Evolutionary conservation across 257 asterid genomes (phyloP).

Genomic region (Solanum lycopersicoides): DNA sequence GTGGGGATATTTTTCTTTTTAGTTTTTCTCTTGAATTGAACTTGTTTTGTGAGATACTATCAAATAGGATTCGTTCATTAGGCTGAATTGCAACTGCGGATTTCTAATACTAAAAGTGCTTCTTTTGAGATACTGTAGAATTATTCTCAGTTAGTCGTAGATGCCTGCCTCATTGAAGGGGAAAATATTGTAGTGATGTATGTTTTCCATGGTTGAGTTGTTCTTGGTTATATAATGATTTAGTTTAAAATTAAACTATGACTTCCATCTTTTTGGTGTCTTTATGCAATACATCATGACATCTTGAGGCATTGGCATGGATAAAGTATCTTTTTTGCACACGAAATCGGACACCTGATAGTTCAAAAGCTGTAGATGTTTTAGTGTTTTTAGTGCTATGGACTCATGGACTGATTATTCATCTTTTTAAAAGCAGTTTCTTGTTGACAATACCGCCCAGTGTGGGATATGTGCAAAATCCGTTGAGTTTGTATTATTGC

Average conservation of each 20-base stretch:
- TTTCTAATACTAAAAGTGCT: not conserved
- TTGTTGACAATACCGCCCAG: constrained; percentile 94
- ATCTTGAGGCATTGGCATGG: not conserved
- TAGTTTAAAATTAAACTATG: not conserved
- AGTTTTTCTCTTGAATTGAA: not conserved
- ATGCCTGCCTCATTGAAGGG: not conserved
- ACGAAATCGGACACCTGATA: not conserved
- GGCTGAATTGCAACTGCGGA: not conserved
- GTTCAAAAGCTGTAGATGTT: not conserved
- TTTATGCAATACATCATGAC: not conserved
- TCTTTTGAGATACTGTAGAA: not conserved
- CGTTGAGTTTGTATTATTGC: constrained; percentile 86
- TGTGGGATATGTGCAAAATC: constrained; percentile 91
- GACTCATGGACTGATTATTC: constrained; percentile 5
- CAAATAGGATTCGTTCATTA: not conserved
- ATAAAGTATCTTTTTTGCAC: not conserved
- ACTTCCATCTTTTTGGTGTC: not conserved
- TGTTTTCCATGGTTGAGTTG: not conserved
- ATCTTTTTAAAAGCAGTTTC: constrained; percentile 35
- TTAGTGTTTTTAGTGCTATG: not conserved
- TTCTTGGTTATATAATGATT: not conserved
- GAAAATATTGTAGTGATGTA: not conserved
- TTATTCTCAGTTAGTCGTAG: not conserved
- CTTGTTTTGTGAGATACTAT: not conserved
- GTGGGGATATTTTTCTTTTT: not conserved